A percentile compares a stretch with the other conserved stretches of the same genome.
Evolutionary conservation across 1,284 basidiomycete genomes (phyloP).

Genomic region (Cryptococcus wingfieldii): DNA sequence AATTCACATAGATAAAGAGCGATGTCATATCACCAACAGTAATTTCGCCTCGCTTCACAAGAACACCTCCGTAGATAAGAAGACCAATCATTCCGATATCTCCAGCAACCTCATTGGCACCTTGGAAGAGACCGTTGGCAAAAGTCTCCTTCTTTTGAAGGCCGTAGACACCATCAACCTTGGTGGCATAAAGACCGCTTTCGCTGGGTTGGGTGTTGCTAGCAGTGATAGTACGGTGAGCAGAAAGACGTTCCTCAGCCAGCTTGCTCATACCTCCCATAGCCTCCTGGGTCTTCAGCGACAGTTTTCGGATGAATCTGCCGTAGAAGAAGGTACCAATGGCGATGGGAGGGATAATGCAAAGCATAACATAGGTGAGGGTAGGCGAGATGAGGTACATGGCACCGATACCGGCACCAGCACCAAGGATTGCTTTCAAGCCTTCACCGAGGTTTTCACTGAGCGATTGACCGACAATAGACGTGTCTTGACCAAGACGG

Average conservation of each 20-base stretch:
- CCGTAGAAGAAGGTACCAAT: slow-evolving; percentile 47
- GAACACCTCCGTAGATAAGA: slow-evolving; percentile 43
- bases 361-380: slow-evolving; percentile 42
- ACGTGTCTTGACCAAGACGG: slow-evolving; percentile 45
- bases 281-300: slow-evolving; percentile 45
- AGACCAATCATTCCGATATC: slow-evolving; percentile 47
- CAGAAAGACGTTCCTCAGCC: slow-evolving; percentile 44
- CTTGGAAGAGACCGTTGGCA: slow-evolving; percentile 46
- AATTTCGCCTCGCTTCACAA: slow-evolving; percentile 42
- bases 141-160: slow-evolving; percentile 45
- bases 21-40: slow-evolving; percentile 47
- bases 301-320: slow-evolving; percentile 43
- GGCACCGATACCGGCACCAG: slow-evolving; percentile 41
- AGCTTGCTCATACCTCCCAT: slow-evolving; percentile 46
- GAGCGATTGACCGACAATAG: slow-evolving; percentile 44
- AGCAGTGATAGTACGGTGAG: slow-evolving; percentile 45
- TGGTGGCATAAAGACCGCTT: slow-evolving; percentile 33
- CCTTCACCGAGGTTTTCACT: slow-evolving; percentile 47
- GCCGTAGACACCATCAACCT: slow-evolving; percentile 40
- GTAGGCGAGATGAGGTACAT: slow-evolving; percentile 47
- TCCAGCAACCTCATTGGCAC: slow-evolving; percentile 44
- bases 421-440: slow-evolving; percentile 43
- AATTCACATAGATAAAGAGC: slow-evolving; percentile 47
- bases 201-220: slow-evolving; percentile 44
- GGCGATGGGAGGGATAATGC: slow-evolving; percentile 47